Evolutionary conservation across 306 rosid genomes (phyloP), one percentile per base, ranked within the genome.

Genomic region (Sicyos baderoa): DNA sequence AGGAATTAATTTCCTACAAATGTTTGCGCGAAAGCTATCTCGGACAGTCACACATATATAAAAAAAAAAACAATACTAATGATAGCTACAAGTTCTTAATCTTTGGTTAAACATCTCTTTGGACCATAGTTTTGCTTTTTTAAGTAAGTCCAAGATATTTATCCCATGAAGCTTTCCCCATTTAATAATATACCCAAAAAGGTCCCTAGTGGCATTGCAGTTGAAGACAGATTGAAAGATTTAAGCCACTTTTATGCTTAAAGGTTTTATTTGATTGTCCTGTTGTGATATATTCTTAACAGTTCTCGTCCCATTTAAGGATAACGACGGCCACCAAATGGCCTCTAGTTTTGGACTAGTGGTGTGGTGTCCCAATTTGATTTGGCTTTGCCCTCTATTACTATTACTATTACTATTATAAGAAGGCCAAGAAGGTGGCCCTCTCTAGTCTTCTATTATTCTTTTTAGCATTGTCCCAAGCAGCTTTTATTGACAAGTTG

Each of bases 151-250:
- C 9, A 40, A 40, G 45, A 40, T 40, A 40, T 40, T 40, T 40
- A 7, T 40, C 45, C 45, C 45, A 40, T 40, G 45, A 40, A 9
- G 45, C 44, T 40, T 12, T 44, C 16, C 70, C 54, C 54, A 22
- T 65, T 44, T 45, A 3, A 65, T 44, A 45, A 65, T 40, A 40
- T 65, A 19, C 18, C 45, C 19, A 65, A 44, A 65, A 21, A 47
- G 37, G 22, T 3, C 27, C 55, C 71, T 55, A 44, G 45, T 40
- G 19, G 54, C 40, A 66, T 8, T 66, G 18, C 19, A 13, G 19
- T 66, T 45, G 71, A 66, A 47, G 35, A 19, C 54, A 47, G 35
- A 22, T 7, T 47, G 54, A 66, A 66, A 45, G 70, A 64, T 64
- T 42, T 7, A 64, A 23, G 52, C 35, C 27, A 44, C 49, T 44